Percentiles rank a stretch among this genome's conserved stretches.
phyloP scores from a whole-genome alignment of 345 rosid species.

The Mercurialis annua region DNA sequence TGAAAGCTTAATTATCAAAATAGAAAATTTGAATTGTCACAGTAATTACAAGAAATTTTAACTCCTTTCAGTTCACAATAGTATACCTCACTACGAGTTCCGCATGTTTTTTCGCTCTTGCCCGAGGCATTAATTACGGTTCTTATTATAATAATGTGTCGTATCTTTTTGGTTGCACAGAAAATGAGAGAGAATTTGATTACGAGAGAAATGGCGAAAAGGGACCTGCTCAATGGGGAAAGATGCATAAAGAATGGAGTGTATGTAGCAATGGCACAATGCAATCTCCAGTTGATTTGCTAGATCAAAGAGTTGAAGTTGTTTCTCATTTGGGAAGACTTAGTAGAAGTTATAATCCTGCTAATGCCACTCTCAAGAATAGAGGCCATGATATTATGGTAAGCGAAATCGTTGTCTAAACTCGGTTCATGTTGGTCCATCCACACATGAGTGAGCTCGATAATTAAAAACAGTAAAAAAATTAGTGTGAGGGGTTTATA shows the following conservation, averaged over 20 bases:
- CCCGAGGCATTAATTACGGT: no score
- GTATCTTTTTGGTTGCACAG: slow-evolving; percentile 27
- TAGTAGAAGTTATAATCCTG: slow-evolving; percentile 44
- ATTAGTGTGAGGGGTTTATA: no score
- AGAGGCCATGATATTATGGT: slow-evolving; percentile 93
- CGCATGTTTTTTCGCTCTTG: no score
- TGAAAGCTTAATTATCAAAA: no score
- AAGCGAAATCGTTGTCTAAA: not conserved
- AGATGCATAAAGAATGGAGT: slow-evolving; percentile 53
- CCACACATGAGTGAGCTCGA: no score
- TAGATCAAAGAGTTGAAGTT: slow-evolving; percentile 43
- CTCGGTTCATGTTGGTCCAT: no score
- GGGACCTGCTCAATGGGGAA: slow-evolving; percentile 76
- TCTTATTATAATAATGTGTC: no score
- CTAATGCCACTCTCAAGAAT: slow-evolving; percentile 56
- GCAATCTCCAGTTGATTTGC: slow-evolving; percentile 83
- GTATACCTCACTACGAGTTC: no score
- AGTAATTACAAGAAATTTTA: no score
- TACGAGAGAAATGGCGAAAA: slow-evolving; percentile 32
- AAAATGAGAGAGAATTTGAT: slow-evolving; percentile 60
- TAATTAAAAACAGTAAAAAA: no score
- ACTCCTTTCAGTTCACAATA: no score
- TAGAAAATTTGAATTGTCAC: no score
- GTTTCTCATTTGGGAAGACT: slow-evolving; percentile 50
- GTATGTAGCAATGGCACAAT: slow-evolving; percentile 56